Conservation (phyloP, 177 flowering plant species). For the Vitis hybrid region DNA sequence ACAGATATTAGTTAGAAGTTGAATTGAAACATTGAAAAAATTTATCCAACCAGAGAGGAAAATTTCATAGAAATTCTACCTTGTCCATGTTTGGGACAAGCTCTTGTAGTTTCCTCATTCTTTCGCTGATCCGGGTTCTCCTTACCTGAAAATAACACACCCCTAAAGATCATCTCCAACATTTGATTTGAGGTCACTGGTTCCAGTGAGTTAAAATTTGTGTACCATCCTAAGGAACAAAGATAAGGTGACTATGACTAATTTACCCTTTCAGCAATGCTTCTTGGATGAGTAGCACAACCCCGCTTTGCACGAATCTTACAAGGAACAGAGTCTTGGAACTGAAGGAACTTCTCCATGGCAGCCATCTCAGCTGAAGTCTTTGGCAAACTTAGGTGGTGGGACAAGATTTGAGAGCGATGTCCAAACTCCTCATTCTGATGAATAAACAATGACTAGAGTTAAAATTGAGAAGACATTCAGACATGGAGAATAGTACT, state of each 20-base stretch:
- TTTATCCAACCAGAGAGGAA: not conserved
- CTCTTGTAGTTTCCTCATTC: conserved; percentile 71
- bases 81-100: conserved; percentile 81
- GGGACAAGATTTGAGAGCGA: conserved; percentile 37
- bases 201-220: not conserved
- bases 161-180: not conserved
- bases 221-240: not conserved
- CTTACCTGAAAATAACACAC: conserved; percentile 40
- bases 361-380: conserved; percentile 42
- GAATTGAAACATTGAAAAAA: not conserved
- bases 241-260: not conserved
- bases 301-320: conserved; percentile 74
- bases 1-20: not conserved
- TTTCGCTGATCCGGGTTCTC: conserved; percentile 70
- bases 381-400: conserved; percentile 57
- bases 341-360: conserved; percentile 48
- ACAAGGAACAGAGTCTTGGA: conserved; percentile 65
- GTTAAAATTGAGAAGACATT: not conserved
- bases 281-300: conserved; percentile 84
- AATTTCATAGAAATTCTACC: conserved; percentile 29
- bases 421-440: conserved; percentile 38
- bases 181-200: not conserved
- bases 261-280: conserved; percentile 76
- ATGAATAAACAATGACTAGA: not conserved
- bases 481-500: not conserved